phyloP scores from a whole-genome alignment of 2,329 filamentous ascomycete species.

The Paecilomyces variotii region DNA sequence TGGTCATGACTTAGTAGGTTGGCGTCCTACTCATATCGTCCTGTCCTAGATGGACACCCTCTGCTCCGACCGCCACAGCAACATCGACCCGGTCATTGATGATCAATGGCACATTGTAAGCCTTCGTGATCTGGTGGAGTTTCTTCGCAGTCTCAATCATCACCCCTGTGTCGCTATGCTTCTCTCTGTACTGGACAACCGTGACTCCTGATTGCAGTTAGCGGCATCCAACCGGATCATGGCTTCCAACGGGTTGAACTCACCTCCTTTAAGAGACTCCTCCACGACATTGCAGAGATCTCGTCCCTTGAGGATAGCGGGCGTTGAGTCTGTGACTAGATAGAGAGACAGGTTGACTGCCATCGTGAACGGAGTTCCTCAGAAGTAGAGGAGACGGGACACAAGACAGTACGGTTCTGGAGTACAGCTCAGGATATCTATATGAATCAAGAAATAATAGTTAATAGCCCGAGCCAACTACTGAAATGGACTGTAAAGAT shows the following conservation, averaged over 20 bases:
- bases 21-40: slow-evolving; percentile 68
- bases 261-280: slow-evolving; percentile 65
- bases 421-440: background rate
- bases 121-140: slow-evolving; percentile 63
- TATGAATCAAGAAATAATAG: background rate
- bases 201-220: slow-evolving; percentile 50
- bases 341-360: slow-evolving; percentile 72
- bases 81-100: slow-evolving; percentile 94
- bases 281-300: slow-evolving; percentile 68
- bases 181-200: slow-evolving; percentile 85
- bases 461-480: background rate
- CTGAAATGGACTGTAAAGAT: background rate
- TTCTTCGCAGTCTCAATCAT: slow-evolving; percentile 62
- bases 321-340: slow-evolving; percentile 88
- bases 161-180: slow-evolving; percentile 64
- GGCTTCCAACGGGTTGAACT: background rate
- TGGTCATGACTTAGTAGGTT: background rate
- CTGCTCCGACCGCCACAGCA: slow-evolving; percentile 72
- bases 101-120: slow-evolving; percentile 66
- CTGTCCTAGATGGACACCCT: slow-evolving; percentile 91
- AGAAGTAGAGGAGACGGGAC: background rate
- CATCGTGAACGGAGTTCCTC: slow-evolving; percentile 18
- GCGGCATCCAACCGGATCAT: background rate
- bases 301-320: slow-evolving; percentile 64
- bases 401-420: background rate